phyloP scores from a whole-genome alignment of 2,329 filamentous ascomycete species.

The Pyrenophora graminea region DNA sequence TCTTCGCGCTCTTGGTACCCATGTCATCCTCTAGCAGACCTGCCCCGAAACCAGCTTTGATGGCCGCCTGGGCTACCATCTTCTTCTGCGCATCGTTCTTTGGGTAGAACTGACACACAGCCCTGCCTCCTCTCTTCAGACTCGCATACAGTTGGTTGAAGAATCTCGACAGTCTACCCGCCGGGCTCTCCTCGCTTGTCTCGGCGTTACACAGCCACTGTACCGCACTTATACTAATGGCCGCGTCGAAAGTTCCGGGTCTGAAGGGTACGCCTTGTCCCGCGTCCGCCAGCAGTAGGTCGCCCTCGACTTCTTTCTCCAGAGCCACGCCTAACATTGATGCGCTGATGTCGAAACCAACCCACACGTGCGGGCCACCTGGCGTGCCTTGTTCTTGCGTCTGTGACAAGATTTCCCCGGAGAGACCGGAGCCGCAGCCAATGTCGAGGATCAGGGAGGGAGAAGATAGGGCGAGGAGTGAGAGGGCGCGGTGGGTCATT shows the following conservation, averaged over 20 bases:
- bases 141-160: constrained; percentile 91
- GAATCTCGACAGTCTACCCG: constrained; percentile 78
- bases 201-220: constrained; percentile 99
- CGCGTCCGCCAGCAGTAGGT: constrained; percentile 91
- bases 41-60: constrained; percentile 92
- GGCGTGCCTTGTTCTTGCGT: constrained; percentile 62
- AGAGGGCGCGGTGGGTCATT: constrained; percentile 92
- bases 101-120: constrained; percentile 97
- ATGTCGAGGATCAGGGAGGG: constrained; percentile 92
- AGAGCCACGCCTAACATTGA: constrained; percentile 97
- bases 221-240: constrained; percentile 92
- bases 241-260: constrained; percentile 89
- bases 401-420: constrained; percentile 88
- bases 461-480: constrained; percentile 78
- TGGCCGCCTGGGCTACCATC: constrained; percentile 90
- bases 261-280: constrained; percentile 95
- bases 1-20: constrained; percentile 93
- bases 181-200: constrained; percentile 78
- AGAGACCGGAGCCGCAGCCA: constrained; percentile 94
- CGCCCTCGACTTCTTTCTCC: constrained; percentile 88
- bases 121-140: constrained; percentile 79
- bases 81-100: constrained; percentile 89
- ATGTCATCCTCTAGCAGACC: constrained; percentile 94
- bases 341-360: constrained; percentile 94
- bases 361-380: constrained; percentile 87